Percentiles rank a stretch among this genome's conserved stretches.
These are phyloP conservation scores for Lichina pygmaea DNA, from an alignment of 495 filamentous ascomycete species.

Conservation along the genomic window DNA sequence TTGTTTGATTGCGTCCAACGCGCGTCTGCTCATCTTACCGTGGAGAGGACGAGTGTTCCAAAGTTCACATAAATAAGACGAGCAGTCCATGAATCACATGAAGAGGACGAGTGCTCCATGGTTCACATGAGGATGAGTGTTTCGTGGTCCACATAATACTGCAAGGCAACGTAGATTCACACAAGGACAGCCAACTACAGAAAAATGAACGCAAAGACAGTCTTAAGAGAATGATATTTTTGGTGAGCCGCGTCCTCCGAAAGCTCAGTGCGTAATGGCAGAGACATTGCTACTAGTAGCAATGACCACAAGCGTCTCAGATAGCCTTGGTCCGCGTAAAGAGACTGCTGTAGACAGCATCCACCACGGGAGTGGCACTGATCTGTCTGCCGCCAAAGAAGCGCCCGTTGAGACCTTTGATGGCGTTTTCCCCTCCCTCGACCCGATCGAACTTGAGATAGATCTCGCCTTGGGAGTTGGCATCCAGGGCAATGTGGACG, in stretches of 20 bases:
- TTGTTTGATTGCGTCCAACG: too few species aligned
- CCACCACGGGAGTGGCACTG: slow-evolving; percentile 81
- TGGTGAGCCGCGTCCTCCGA: neutral
- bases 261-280: too few species aligned
- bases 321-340: slow-evolving; percentile 52
- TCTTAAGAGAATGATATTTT: neutral
- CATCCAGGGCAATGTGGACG: slow-evolving; percentile 89
- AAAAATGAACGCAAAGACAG: neutral
- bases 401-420: slow-evolving; percentile 89
- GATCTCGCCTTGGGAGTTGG: slow-evolving; percentile 83
- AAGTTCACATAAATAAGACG: too few species aligned
- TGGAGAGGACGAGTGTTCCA: too few species aligned
- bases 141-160: too few species aligned
- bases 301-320: neutral
- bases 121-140: too few species aligned
- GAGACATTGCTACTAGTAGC: too few species aligned
- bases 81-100: too few species aligned
- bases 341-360: slow-evolving; percentile 92
- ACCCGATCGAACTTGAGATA: slow-evolving; percentile 96
- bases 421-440: slow-evolving; percentile 81
- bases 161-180: neutral
- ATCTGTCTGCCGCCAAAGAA: slow-evolving; percentile 83
- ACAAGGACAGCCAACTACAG: neutral
- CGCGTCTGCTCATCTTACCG: too few species aligned
- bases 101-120: too few species aligned